A percentile compares a stretch with the other conserved stretches of the same genome.
Conservation (phyloP, 2,329 filamentous ascomycete genomes). For the Aureobasidium sp. region DNA sequence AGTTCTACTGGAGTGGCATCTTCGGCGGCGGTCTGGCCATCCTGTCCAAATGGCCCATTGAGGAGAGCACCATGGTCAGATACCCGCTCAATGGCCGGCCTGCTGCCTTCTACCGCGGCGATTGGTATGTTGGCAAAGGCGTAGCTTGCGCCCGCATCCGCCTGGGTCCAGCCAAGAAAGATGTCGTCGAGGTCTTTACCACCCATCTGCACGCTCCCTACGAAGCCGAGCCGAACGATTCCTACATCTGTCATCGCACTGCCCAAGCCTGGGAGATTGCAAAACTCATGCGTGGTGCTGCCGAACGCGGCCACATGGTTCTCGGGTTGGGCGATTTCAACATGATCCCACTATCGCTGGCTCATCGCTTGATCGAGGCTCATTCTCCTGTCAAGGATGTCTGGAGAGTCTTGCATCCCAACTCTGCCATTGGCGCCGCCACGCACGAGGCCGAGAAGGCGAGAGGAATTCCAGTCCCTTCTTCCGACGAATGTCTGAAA, state of each 20-base stretch:
- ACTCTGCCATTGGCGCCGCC: conserved; percentile 71
- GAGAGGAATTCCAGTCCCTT: conserved; percentile 61
- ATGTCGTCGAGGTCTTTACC: conserved; percentile 82
- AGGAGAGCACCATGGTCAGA: conserved; percentile 74
- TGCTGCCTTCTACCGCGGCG: conserved; percentile 86
- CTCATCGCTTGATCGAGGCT: conserved; percentile 73
- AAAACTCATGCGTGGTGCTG: conserved; percentile 76
- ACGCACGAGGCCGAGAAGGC: conserved; percentile 59
- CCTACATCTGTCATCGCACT: conserved; percentile 82
- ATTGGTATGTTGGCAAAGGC: conserved; percentile 96
- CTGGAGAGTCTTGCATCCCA: conserved; percentile 78
- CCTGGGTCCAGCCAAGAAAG: conserved; percentile 56
- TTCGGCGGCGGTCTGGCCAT: conserved; percentile 88
- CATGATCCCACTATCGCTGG: conserved; percentile 81
- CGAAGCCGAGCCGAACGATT: conserved; percentile 69
- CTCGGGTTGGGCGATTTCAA: conserved; percentile 92
- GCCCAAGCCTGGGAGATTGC: conserved; percentile 93
- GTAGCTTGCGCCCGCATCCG: conserved; percentile 76
- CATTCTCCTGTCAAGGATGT: conserved; percentile 72
- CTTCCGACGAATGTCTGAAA: conserved; percentile 67
- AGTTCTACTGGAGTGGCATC: conserved; percentile 85
- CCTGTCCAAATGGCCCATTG: conserved; percentile 84
- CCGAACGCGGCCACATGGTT: conserved; percentile 73
- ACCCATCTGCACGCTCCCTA: conserved; percentile 92
- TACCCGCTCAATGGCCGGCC: conserved; percentile 93